Evolutionary conservation across 2,329 filamentous ascomycete genomes (phyloP), one percentile per base, ranked within the genome.

Genomic region (Pleomassaria siparia): DNA sequence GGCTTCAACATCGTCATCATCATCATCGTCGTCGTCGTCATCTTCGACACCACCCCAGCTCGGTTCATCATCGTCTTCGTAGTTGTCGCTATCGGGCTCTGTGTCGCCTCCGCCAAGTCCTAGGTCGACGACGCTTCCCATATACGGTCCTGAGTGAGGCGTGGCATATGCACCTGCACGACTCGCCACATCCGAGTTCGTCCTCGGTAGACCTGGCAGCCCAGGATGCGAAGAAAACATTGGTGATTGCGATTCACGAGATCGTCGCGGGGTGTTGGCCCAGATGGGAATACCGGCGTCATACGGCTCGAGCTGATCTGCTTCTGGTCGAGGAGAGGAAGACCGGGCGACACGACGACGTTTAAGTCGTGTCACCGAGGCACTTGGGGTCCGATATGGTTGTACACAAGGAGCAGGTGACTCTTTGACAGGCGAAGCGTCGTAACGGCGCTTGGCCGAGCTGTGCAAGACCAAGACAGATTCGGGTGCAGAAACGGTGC

Each of bases 111-210:
- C 60, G 16, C 57, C 58, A 41, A 56, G 63, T 10, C 54, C 59
- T 16, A n/a, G n/a, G n/a, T n/a, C n/a, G n/a, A n/a, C n/a, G n/a
- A 51, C 47, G 2, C 63, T 64, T 13, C 65, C 67, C n/a, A 68
- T 42, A 29, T 71, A 60, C 1, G 61, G 61, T 0, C 67, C 67
- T 60, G 86, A 90, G 62, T 86, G 78, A 0, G 88, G 88, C 0
- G 88, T 91, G 2, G 86, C 86, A 60, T 91, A 91, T n/a, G 83
- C 84, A 54, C 61, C 59, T 3, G 53, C 50, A 66, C 60, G 45
- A 71, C 72, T 74, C 50, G 54, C 56, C n/a, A 60, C 48, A 40
- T 69, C 66, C 7, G 65, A 69, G 33, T 58, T 63, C 7, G 66
- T 57, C 10, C 66, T 52, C 25, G 60, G 58, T 3, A 66, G 53